Evolutionary conservation across 371 early-diverging fungal species (phyloP).

Genomic region (Coemansia linderi): DNA sequence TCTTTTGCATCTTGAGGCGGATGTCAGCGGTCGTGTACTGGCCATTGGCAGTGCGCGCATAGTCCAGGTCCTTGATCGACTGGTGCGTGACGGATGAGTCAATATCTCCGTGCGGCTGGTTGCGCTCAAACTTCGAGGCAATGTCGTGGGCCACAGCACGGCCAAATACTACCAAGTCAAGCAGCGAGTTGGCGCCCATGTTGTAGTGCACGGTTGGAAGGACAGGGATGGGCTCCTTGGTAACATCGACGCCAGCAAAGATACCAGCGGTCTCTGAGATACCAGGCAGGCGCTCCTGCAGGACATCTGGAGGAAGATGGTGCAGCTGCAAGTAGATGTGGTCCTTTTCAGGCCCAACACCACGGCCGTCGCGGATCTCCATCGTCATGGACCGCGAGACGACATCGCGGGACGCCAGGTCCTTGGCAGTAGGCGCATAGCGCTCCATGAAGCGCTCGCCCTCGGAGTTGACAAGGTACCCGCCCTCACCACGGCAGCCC

Average conservation of each 20-base stretch:
- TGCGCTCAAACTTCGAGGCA: constrained; percentile 82
- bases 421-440: constrained; percentile 98
- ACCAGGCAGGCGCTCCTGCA: constrained; percentile 94
- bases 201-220: constrained; percentile 99
- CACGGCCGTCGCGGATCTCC: constrained; percentile 97
- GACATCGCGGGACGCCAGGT: constrained; percentile 96
- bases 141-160: constrained; percentile 95
- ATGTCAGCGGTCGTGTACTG: constrained; percentile 81
- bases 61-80: constrained; percentile 92
- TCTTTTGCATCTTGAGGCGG: constrained; percentile 94
- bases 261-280: constrained; percentile 98
- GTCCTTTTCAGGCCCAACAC: constrained; percentile 94
- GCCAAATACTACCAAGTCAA: constrained; percentile 97
- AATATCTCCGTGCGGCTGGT: constrained; percentile 81
- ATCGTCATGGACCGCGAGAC: constrained; percentile 98
- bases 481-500: constrained; percentile 96
- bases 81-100: constrained; percentile 82
- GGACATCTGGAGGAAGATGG: constrained; percentile 91
- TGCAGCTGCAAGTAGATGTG: constrained; percentile 95
- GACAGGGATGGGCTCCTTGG: constrained; percentile 99
- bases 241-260: constrained; percentile 97
- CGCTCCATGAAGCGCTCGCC: constrained; percentile 99
- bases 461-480: constrained; percentile 86
- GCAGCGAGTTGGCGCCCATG: constrained; percentile 98
- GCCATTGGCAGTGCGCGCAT: constrained; percentile 83